Evolutionary conservation across 177 flowering plant genomes (phyloP).

Genomic region (Tripterygium wilfordii): DNA sequence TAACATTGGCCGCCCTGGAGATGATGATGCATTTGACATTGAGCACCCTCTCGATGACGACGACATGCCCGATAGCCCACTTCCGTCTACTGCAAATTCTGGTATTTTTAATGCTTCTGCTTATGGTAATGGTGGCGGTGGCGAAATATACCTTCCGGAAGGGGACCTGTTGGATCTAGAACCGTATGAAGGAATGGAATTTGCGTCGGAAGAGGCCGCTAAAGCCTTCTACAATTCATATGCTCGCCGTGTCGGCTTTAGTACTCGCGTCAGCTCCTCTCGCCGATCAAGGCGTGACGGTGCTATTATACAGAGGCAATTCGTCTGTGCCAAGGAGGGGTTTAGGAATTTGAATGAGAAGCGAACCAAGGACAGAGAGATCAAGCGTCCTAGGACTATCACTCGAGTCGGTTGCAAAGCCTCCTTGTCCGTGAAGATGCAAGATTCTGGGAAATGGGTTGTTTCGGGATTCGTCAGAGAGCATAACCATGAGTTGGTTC

Average conservation of each 20-base stretch:
- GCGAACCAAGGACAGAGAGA: slow-evolving; percentile 47
- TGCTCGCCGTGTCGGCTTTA: slow-evolving; percentile 80
- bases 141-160: slow-evolving; percentile 34
- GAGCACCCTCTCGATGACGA: slow-evolving; percentile 39
- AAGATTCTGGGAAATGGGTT: slow-evolving; percentile 60
- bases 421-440: slow-evolving; percentile 49
- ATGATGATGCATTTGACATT: slow-evolving; percentile 36
- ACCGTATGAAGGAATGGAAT: slow-evolving; percentile 84
- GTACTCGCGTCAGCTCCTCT: slow-evolving; percentile 77
- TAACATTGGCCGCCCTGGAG: slow-evolving; percentile 11
- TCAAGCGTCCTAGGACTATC: slow-evolving; percentile 58
- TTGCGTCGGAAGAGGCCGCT: slow-evolving; percentile 89
- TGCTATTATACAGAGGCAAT: slow-evolving; percentile 70
- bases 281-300: slow-evolving; percentile 77
- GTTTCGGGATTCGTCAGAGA: slow-evolving; percentile 53
- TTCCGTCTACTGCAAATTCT: slow-evolving; percentile 1
- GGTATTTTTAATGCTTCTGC: slow-evolving; percentile 1
- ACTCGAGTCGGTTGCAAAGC: slow-evolving; percentile 79
- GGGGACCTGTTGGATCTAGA: slow-evolving; percentile 58
- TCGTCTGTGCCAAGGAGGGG: slow-evolving; percentile 82
- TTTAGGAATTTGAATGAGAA: slow-evolving; percentile 55
- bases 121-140: slow-evolving; percentile 5
- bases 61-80: slow-evolving; percentile 31
- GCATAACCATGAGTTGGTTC: slow-evolving; percentile 70
- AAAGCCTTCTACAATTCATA: slow-evolving; percentile 75